phyloP scores from a whole-genome alignment of 2,329 filamentous ascomycete genomes.

The Ophiostoma sp. region DNA sequence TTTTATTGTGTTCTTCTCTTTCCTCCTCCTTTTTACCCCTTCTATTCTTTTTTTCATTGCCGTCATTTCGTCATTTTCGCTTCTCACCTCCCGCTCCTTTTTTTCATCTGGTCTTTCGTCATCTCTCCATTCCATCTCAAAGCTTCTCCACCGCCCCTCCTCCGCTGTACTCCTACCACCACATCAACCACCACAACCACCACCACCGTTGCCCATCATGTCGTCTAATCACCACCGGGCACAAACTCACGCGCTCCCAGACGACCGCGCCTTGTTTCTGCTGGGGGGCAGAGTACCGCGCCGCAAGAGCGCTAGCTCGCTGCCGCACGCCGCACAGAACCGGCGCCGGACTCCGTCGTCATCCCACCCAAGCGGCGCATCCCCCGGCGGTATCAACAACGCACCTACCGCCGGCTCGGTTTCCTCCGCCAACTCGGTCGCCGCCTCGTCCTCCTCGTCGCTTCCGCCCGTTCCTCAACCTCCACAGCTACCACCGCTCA shows the following conservation, averaged over 20 bases:
- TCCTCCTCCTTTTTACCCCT: background rate
- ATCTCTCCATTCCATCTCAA: background rate
- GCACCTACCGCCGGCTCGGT: background rate
- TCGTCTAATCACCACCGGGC: conserved; percentile 15
- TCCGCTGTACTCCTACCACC: background rate
- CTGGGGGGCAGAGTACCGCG: conserved; percentile 16
- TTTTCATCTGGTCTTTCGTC: conserved; percentile 12
- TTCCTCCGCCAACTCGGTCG: background rate
- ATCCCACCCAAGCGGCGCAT: background rate
- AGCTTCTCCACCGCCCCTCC: conserved; percentile 9
- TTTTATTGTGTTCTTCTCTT: background rate
- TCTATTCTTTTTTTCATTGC: background rate
- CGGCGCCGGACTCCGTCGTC: conserved; percentile 6
- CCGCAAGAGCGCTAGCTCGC: conserved; percentile 26
- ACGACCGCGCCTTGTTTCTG: conserved; percentile 24
- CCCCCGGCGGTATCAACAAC: background rate
- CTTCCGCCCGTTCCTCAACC: background rate
- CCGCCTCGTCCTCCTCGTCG: background rate
- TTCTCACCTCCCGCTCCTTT: conserved; percentile 5
- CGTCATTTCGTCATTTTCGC: background rate
- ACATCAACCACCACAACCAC: background rate
- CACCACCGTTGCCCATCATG: conserved; percentile 26
- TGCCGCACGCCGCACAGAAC: conserved; percentile 15
- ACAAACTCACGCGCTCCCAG: conserved; percentile 30
- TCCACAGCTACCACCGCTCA: background rate